Evolutionary conservation across 495 filamentous ascomycete genomes (phyloP).

Genomic region (Wilcoxina mikolae): DNA sequence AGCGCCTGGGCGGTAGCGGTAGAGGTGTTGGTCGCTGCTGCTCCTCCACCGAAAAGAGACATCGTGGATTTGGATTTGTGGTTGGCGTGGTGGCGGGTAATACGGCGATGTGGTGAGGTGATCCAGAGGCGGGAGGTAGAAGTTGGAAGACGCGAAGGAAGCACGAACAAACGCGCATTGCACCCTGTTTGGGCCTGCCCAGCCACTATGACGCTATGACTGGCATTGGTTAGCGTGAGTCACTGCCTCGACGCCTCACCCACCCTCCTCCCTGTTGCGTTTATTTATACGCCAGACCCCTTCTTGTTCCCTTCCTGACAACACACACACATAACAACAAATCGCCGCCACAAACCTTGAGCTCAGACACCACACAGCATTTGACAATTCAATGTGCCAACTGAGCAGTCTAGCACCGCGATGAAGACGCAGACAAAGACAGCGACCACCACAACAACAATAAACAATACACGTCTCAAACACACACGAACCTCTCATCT

Average conservation of each 20-base stretch:
- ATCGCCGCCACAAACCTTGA: background rate
- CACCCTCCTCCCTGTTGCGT: too few species aligned
- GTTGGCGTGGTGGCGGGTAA: too few species aligned
- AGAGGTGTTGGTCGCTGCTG: slow-evolving; percentile 21
- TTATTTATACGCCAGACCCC: background rate
- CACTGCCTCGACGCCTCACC: too few species aligned
- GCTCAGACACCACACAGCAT: background rate
- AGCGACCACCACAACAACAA: background rate
- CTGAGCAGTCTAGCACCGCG: background rate
- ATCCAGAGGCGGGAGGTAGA: background rate
- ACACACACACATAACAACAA: background rate
- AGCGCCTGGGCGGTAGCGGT: slow-evolving; percentile 50
- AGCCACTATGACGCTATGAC: background rate
- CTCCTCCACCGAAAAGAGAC: slow-evolving; percentile 4
- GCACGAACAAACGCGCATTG: too few species aligned
- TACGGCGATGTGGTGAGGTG: background rate
- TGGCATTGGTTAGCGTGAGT: too few species aligned
- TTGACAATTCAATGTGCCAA: background rate
- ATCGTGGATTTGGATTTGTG: background rate
- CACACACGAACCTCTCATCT: too few species aligned
- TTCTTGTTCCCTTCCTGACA: background rate
- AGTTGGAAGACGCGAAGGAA: slow-evolving; percentile 2
- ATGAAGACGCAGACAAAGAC: background rate
- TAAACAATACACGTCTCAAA: background rate
- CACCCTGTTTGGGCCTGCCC: background rate